Conservation (phyloP, 208 protist genomes). For the Histomonas meleagridis region DNA sequence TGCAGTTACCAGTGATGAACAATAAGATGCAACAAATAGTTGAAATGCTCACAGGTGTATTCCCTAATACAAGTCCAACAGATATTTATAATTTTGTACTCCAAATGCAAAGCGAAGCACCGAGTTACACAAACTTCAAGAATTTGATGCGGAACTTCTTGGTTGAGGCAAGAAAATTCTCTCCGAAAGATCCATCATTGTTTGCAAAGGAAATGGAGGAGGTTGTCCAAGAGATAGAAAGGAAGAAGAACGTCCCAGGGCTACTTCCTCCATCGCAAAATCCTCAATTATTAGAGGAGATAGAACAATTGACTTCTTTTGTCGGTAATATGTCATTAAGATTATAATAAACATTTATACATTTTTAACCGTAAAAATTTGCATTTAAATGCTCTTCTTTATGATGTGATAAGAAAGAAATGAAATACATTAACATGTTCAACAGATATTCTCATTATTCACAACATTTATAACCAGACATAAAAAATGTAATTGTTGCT, state of each 20-base stretch:
- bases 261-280: background rate
- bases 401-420: too few species aligned
- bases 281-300: background rate
- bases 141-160: background rate
- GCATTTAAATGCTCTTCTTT: too few species aligned
- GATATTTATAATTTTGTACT: background rate
- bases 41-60: background rate
- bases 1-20: background rate
- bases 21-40: background rate
- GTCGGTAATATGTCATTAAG: too few species aligned
- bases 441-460: too few species aligned
- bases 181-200: background rate
- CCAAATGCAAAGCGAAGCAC: background rate
- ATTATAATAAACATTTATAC: too few species aligned
- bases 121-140: background rate
- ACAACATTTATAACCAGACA: too few species aligned
- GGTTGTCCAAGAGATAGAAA: background rate
- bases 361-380: too few species aligned
- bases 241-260: background rate
- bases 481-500: too few species aligned
- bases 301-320: background rate
- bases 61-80: background rate
- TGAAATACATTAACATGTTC: too few species aligned
- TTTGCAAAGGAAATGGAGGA: background rate
- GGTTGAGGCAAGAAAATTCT: background rate